Evolutionary conservation across 2,329 filamentous ascomycete species (phyloP), one percentile per base, ranked within the genome.

Genomic region (Trichoderma koningii): DNA sequence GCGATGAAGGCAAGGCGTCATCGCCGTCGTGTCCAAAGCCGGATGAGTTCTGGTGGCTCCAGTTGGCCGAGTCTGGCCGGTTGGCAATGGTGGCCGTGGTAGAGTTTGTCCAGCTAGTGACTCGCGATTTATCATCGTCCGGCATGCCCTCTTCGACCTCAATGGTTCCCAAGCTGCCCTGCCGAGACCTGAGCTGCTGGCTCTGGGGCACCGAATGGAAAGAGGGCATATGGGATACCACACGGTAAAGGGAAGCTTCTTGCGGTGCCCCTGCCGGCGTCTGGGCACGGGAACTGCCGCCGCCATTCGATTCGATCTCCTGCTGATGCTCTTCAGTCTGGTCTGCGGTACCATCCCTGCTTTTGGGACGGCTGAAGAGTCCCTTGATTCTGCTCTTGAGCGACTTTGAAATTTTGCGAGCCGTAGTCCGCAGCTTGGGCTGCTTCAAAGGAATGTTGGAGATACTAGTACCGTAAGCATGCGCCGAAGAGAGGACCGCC

Each of bases 21-120:
- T 65, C 73, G 1, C 81, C 81, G 65, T 80, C 80, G 72, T 89
- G 87, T 52, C 84, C 84, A 71, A 90, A 89, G 26, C 87, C 81
- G 2, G 87, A 88, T n/a, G 90, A 76, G 1, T 85, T 82, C 70
- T 89, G 83, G 19, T 78, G 74, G 66, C 85, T 79, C 79, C 82
- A 76, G 66, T 84, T 81, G 1, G 72, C 76, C 63, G 72, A 71
- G 5, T 56, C 65, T 19, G 66, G 76, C 51, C 81, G 66, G 73
- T 76, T 85, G 6, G 81, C 75, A 3, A 84, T 82, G 3, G 84
- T 86, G 64, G 82, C 82, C 1, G 81, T 80, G 1, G 84, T 85
- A 0, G 89, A 90, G 67, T 87, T 85, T 5, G 84, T 84, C 89
- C 89, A 92, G 73, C 89, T 92, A 2, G 89, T 91, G 57, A 91